Base-by-base conservation (phyloP, 805 yeast genomes). In the Myxozyma melibiosi region DNA sequence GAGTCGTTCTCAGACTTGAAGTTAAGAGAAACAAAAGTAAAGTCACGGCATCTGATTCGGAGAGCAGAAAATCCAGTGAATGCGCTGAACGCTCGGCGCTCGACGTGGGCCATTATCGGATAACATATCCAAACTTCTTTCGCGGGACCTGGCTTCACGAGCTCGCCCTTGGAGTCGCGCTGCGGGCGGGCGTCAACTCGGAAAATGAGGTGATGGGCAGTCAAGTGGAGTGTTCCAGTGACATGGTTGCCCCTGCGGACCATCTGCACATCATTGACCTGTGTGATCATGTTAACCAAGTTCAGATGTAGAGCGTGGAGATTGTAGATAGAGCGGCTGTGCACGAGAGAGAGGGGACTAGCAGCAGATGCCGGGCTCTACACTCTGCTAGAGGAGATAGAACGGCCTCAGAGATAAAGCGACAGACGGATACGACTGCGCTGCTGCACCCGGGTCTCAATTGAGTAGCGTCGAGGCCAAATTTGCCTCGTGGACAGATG, bases 51-150 rank as follows among this genome's bases (percentile, higher is more conserved):
- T 38, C 84, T 80, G 9, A 92, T 68, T 45, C 95, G 80, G 44
- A 92, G 73, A 57, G 83, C 82, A 4, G 85, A 81, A 28, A 51
- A 47, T 9, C 59, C 67, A 4, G 64, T 55, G 42, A 55, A 59
- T 0, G 76, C 71, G 25, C 42, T 33, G 39, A 38, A 45, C 42
- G 55, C 58, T 31, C 57, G 80, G 74, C 69, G 82, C 64, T 80
- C 80, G 1, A 86, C 82, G 46, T 76, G 71, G 43, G 82, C 86
- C 41, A 88, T 83, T 63, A 87, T 80, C 1, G 95, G 95, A 68
- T 87, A 88, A 53, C 92, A 85, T 25, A 86, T 51, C 99, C 98
- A 94, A 30, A 89, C 81, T 70, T 94, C 98, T 55, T 83, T 75
- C 7, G 38, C 59, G 1, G 48, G 35, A 6, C 31, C 7, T 30